These are phyloP conservation scores for Picea sitchensis DNA, from an alignment of 75 land plant genomes.

Conservation along the genomic window DNA sequence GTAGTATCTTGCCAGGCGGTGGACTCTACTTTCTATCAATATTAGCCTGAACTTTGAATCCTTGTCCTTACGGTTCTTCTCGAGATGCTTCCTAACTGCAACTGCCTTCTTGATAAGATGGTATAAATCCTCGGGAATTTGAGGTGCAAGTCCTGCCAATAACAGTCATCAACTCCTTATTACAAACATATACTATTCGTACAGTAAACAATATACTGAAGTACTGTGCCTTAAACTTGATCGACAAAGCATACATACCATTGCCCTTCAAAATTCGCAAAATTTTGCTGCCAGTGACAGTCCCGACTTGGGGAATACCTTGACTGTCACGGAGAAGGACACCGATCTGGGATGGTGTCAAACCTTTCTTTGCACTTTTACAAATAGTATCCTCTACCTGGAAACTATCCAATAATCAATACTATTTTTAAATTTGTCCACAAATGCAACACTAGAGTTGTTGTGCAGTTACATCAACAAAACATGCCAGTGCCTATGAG, in stretches of 20 bases:
- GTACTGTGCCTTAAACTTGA: background rate
- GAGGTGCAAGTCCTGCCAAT: slow-evolving; percentile 60
- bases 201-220: too few species aligned
- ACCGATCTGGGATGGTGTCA: slow-evolving; percentile 87
- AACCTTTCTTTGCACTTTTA: slow-evolving; percentile 85
- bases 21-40: slow-evolving; percentile 74
- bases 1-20: slow-evolving; percentile 74
- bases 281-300: slow-evolving; percentile 81
- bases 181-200: too few species aligned
- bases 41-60: slow-evolving; percentile 78
- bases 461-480: too few species aligned
- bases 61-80: slow-evolving; percentile 85
- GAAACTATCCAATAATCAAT: background rate
- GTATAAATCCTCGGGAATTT: slow-evolving; percentile 79
- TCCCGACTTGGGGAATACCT: slow-evolving; percentile 78
- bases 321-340: slow-evolving; percentile 83
- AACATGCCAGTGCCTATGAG: too few species aligned
- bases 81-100: slow-evolving; percentile 79
- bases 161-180: background rate
- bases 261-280: slow-evolving; percentile 82
- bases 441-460: too few species aligned
- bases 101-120: slow-evolving; percentile 81
- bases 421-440: too few species aligned
- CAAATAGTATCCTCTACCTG: slow-evolving; percentile 86
- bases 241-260: slow-evolving; percentile 27